phyloP scores from a whole-genome alignment of 2,329 filamentous ascomycete genomes.

The Rutstroemia sydowiana region DNA sequence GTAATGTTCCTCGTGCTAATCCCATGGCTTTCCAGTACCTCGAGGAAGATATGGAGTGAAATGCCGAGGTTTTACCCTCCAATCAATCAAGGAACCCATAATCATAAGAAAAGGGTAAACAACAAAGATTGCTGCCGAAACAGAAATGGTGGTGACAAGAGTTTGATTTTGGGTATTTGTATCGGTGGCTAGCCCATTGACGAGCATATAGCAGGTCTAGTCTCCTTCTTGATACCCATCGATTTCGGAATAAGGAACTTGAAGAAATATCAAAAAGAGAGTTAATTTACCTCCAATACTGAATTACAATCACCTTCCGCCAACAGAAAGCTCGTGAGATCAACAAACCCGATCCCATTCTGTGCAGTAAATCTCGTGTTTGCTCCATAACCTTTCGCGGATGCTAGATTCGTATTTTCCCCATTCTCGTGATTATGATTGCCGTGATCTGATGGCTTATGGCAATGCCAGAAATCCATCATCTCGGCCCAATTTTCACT shows the following conservation, averaged over 20 bases:
- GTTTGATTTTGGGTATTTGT: slow-evolving; percentile 56
- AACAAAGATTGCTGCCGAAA: slow-evolving; percentile 24
- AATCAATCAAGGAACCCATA: slow-evolving; percentile 35
- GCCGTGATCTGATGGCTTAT: slow-evolving; percentile 71
- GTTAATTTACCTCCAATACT: background rate
- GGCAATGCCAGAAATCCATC: slow-evolving; percentile 99
- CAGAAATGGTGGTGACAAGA: slow-evolving; percentile 24
- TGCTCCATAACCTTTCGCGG: slow-evolving; percentile 74
- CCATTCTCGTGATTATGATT: slow-evolving; percentile 13
- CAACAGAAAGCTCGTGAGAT: slow-evolving; percentile 70
- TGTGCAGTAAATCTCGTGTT: slow-evolving; percentile 64
- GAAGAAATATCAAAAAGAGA: background rate
- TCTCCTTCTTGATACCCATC: slow-evolving; percentile 57
- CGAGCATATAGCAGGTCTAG: slow-evolving; percentile 36
- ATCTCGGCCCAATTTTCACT: slow-evolving; percentile 99
- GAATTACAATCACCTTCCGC: slow-evolving; percentile 54
- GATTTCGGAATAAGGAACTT: background rate
- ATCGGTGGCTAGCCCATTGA: slow-evolving; percentile 58
- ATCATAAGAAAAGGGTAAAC: slow-evolving; percentile 33
- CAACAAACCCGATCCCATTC: slow-evolving; percentile 66
- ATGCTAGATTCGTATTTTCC: slow-evolving; percentile 32
- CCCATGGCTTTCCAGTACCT: slow-evolving; percentile 41
- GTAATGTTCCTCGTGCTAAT: slow-evolving; percentile 44
- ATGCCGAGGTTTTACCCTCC: slow-evolving; percentile 33
- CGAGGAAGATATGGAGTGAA: slow-evolving; percentile 41